Evolutionary conservation across 495 filamentous ascomycete genomes (phyloP).

Genomic region (Trichoderma asperelloides): DNA sequence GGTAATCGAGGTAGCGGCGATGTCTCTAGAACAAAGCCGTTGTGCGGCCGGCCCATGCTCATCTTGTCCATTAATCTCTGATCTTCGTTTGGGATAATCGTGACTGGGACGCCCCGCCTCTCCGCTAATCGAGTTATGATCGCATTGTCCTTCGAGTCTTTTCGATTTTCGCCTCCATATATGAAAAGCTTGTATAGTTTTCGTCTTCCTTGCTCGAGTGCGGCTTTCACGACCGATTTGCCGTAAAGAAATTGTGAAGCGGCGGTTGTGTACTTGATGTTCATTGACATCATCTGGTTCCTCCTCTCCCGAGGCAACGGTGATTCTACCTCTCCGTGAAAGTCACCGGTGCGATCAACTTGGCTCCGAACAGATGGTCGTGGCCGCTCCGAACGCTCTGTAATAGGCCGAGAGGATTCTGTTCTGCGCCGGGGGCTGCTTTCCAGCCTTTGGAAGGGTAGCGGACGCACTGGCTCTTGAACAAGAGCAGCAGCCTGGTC

Average conservation of each 20-base stretch:
- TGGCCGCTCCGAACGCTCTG: not conserved
- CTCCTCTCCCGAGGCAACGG: not conserved
- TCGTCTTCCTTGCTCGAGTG: conserved; percentile 56
- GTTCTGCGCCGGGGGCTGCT: not conserved
- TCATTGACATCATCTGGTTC: conserved; percentile 16
- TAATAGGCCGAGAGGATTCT: not conserved
- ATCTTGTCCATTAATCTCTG: conserved; percentile 71
- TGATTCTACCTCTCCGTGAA: not conserved
- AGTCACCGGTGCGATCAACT: not conserved
- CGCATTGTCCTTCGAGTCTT: conserved; percentile 28
- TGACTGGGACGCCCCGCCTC: conserved; percentile 41
- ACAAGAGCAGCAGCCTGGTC: not conserved
- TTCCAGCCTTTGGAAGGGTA: not conserved
- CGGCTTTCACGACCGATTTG: conserved; percentile 69
- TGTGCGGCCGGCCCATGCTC: conserved; percentile 76
- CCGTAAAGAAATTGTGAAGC: conserved; percentile 92
- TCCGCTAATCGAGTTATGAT: conserved; percentile 50
- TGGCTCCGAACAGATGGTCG: not conserved
- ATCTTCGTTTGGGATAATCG: conserved; percentile 42
- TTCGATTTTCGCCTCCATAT: conserved; percentile 47
- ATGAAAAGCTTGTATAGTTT: conserved; percentile 80
- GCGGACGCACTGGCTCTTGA: not conserved
- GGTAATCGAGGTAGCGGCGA: conserved; percentile 73
- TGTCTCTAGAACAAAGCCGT: conserved; percentile 80
- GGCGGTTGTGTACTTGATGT: conserved; percentile 67